A percentile compares a stretch with the other conserved stretches of the same genome.
Evolutionary conservation across 2,329 filamentous ascomycete genomes (phyloP).

Genomic region (Colletotrichum sansevieriae): DNA sequence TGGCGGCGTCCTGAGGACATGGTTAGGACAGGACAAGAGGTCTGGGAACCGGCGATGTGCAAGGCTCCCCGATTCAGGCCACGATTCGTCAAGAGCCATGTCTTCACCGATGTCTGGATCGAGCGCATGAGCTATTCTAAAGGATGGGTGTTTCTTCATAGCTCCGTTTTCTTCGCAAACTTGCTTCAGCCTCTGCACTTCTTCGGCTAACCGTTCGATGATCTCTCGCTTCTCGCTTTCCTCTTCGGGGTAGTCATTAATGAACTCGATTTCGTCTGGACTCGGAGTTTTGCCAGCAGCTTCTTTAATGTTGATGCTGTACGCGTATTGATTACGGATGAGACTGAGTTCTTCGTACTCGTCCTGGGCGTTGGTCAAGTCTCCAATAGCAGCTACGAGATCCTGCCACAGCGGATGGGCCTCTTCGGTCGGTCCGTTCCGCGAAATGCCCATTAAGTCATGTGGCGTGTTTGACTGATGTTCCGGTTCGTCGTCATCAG

Average conservation of each 20-base stretch:
- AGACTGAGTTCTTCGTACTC: constrained; percentile 59
- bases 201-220: constrained; percentile 51
- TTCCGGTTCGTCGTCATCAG: constrained; percentile 33
- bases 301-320: constrained; percentile 52
- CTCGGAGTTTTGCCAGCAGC: constrained; percentile 47
- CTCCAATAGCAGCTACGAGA: constrained; percentile 58
- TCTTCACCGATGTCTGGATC: constrained; percentile 56
- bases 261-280: constrained; percentile 58
- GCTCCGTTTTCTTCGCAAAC: constrained; percentile 57
- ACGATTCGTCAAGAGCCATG: constrained; percentile 54
- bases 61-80: constrained; percentile 48
- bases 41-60: constrained; percentile 58
- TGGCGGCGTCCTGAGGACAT: constrained; percentile 56
- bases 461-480: constrained; percentile 47
- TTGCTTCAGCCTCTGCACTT: constrained; percentile 52
- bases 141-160: constrained; percentile 58
- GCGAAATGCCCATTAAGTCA: constrained; percentile 53
- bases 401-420: constrained; percentile 62
- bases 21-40: constrained; percentile 62
- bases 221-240: constrained; percentile 50
- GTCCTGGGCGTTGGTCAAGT: constrained; percentile 62
- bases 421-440: constrained; percentile 52
- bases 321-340: constrained; percentile 54
- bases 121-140: constrained; percentile 55
- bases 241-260: constrained; percentile 57